phyloP scores from a whole-genome alignment of 805 yeast species.

The Hanseniaspora pseudoguilliermondii region DNA sequence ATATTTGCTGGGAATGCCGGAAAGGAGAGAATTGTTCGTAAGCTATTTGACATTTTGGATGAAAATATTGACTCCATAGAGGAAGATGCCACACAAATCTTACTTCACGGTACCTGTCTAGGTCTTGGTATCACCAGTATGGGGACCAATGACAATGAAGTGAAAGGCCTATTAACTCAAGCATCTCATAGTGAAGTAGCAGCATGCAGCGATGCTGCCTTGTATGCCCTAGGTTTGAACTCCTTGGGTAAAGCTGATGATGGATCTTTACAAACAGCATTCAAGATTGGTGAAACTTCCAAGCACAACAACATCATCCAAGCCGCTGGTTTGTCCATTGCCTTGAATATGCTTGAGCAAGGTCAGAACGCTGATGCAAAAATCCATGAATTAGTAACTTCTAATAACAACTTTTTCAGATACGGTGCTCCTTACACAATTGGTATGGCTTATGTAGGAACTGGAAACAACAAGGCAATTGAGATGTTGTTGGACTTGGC shows the following conservation, averaged over 20 bases:
- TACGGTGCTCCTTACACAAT: slow-evolving; percentile 93
- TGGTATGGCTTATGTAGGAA: slow-evolving; percentile 93
- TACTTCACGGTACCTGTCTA: slow-evolving; percentile 88
- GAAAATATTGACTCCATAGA: slow-evolving; percentile 39
- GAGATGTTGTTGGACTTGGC: slow-evolving; percentile 80
- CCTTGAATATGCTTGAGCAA: slow-evolving; percentile 75
- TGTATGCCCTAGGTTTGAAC: slow-evolving; percentile 86
- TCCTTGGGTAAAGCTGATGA: slow-evolving; percentile 84
- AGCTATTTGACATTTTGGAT: slow-evolving; percentile 59
- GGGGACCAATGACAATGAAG: slow-evolving; percentile 65
- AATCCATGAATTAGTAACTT: slow-evolving; percentile 45
- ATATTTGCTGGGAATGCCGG: slow-evolving; percentile 93
- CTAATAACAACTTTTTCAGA: slow-evolving; percentile 73
- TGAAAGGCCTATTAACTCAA: slow-evolving; percentile 71
- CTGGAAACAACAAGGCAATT: slow-evolving; percentile 81
- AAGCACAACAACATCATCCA: slow-evolving; percentile 91
- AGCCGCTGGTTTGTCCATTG: slow-evolving; percentile 82
- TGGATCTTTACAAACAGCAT: slow-evolving; percentile 61
- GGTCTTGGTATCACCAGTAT: slow-evolving; percentile 95
- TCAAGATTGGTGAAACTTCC: slow-evolving; percentile 83
- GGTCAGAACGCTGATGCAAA: slow-evolving; percentile 63
- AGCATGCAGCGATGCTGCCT: slow-evolving; percentile 91
- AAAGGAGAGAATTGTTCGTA: slow-evolving; percentile 61
- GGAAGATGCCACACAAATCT: slow-evolving; percentile 60
- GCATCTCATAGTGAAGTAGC: slow-evolving; percentile 85